Base-by-base conservation (phyloP, 306 rosid genomes). In the Abrus precatorius region DNA sequence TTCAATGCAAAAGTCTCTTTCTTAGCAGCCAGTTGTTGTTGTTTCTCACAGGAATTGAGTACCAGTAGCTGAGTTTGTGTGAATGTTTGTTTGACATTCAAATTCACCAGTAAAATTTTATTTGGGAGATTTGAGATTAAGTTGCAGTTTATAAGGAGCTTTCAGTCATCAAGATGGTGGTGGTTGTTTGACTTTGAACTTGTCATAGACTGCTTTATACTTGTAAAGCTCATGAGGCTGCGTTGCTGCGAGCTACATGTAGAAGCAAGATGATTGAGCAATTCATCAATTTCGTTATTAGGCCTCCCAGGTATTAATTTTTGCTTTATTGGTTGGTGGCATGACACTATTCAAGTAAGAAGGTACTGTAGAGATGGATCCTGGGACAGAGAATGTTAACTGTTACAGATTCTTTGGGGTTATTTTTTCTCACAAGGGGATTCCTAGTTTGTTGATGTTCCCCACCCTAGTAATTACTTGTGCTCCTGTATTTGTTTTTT, bases 241-340 rank as follows among this genome's bases (percentile, higher is more conserved):
- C 75, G 80, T 86, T 72, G 80, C 85, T 82, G 54, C 72, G 78
- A 75, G 77, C 69, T 82, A 76, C 74, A 48, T 49, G 83, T 34
- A 41, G 84, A 69, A 85, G 83, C 87, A 83, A 90, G 48, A 95
- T 95, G 99, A 95, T 95, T 69, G 97, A 95, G 64, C 99, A 95
- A 79, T 95, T 95, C 85, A 95, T 95, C 83, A 95, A 93, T 83
- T 93, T 93, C 74, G 97, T 95, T 27, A 93, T 95, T 92, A 96
- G 99, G 36, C 99, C 99, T 78, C 99, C 99, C 77, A 95, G 99
- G 99, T 93, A 86, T 69, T 79, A 57, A 9, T 79, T 68, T 80
- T 59, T 36, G 4, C 68, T 33, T 72, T 70, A 47, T 55, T 71
- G 76, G 67, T 70, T 71, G 76, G 79, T 75, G 57, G 75, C 49